phyloP scores from a whole-genome alignment of 2,329 filamentous ascomycete genomes.

The Calonectria honghensis region DNA sequence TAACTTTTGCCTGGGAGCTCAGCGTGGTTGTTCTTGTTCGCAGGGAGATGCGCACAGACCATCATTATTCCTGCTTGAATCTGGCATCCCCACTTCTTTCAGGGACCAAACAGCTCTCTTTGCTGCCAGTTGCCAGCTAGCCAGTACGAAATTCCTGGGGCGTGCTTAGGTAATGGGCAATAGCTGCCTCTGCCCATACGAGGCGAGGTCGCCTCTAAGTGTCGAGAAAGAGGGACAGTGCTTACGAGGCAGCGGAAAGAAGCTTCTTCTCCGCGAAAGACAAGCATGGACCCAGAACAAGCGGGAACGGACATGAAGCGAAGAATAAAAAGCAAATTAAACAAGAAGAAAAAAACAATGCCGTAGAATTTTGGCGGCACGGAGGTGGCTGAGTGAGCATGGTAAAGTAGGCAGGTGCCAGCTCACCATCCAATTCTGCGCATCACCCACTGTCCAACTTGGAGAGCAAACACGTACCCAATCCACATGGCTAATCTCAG shows the following conservation, averaged over 20 bases:
- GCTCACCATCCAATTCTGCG: background rate
- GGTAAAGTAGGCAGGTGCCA: background rate
- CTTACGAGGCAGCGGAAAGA: slow-evolving; percentile 5
- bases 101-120: slow-evolving; percentile 31
- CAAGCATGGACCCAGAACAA: slow-evolving; percentile 12
- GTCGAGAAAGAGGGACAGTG: slow-evolving; percentile 4
- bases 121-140: background rate
- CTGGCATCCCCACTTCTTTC: background rate
- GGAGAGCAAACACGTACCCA: background rate
- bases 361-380: slow-evolving; percentile 5
- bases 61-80: slow-evolving; percentile 26
- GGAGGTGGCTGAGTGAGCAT: slow-evolving; percentile 5
- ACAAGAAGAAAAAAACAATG: background rate
- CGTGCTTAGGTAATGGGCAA: slow-evolving; percentile 5
- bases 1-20: slow-evolving; percentile 21
- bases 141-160: slow-evolving; percentile 21
- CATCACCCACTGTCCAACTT: background rate
- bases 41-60: slow-evolving; percentile 54
- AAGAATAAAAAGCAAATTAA: slow-evolving; percentile 16
- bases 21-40: slow-evolving; percentile 42
- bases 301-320: background rate
- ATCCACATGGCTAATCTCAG: background rate
- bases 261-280: background rate
- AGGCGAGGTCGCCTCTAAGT: slow-evolving; percentile 1
- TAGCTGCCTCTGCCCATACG: background rate